Conservation (phyloP, 1,284 basidiomycete species). For the Trichosporon ovoides region DNA sequence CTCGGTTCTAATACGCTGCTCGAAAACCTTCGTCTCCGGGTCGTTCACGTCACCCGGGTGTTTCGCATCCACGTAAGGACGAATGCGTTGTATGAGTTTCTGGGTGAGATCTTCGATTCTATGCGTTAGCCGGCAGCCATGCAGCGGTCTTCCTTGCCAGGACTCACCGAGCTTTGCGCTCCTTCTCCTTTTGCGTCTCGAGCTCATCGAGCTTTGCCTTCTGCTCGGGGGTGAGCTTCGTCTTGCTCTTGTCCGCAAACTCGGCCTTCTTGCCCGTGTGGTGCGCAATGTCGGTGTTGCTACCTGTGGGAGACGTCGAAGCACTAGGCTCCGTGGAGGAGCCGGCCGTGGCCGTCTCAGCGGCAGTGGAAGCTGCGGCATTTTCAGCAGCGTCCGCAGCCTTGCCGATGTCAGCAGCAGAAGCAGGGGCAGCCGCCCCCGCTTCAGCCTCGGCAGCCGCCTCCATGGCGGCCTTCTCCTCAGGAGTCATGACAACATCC, state of each 20-base stretch:
- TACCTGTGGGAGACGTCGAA: slow-evolving; percentile 23
- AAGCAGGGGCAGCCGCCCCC: slow-evolving; percentile 29
- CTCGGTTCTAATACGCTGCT: slow-evolving; percentile 72
- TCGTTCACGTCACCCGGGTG: slow-evolving; percentile 81
- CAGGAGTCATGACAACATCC: slow-evolving; percentile 62
- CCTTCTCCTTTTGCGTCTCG: slow-evolving; percentile 70
- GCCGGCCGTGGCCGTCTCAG: neutral
- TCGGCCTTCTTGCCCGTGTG: slow-evolving; percentile 33
- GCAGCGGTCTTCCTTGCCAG: neutral
- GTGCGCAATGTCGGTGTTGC: slow-evolving; percentile 24
- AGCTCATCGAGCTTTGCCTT: slow-evolving; percentile 72
- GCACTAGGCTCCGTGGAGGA: neutral
- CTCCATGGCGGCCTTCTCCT: slow-evolving; percentile 84
- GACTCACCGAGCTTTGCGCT: slow-evolving; percentile 61
- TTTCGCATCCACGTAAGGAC: slow-evolving; percentile 84
- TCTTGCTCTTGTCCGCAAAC: slow-evolving; percentile 52
- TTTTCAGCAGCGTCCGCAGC: slow-evolving; percentile 21
- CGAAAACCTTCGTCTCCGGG: slow-evolving; percentile 71
- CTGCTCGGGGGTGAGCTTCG: slow-evolving; percentile 75
- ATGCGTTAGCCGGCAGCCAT: slow-evolving; percentile 6
- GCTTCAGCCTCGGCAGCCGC: slow-evolving; percentile 45
- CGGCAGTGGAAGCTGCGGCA: slow-evolving; percentile 14
- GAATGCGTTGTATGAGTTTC: slow-evolving; percentile 74
- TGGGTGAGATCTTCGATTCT: slow-evolving; percentile 60
- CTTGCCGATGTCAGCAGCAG: slow-evolving; percentile 13